A percentile compares a stretch with the other conserved stretches of the same genome.
These are phyloP conservation scores for Funneliformis caledonium DNA, from an alignment of 371 early-diverging fungal genomes.

Conservation along the genomic window DNA sequence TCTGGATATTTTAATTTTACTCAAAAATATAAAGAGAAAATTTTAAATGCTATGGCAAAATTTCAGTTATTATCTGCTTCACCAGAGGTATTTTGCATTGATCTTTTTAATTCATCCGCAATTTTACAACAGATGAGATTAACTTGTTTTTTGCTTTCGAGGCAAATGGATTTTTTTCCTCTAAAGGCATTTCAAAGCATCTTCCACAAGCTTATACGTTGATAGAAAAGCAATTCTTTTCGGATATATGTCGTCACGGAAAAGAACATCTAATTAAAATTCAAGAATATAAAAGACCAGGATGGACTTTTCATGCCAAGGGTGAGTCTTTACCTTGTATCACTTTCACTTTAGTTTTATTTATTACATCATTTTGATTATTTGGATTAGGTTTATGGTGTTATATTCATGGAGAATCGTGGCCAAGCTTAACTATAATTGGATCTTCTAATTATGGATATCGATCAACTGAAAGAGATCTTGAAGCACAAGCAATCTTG, in stretches of 20 bases:
- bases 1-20: slow-evolving; percentile 97
- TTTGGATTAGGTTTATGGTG: slow-evolving; percentile 59
- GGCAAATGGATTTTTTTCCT: slow-evolving; percentile 94
- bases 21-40: slow-evolving; percentile 61
- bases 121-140: background rate
- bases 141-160: slow-evolving; percentile 40
- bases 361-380: slow-evolving; percentile 39
- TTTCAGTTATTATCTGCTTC: slow-evolving; percentile 76
- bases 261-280: slow-evolving; percentile 61
- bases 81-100: slow-evolving; percentile 67
- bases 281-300: slow-evolving; percentile 70
- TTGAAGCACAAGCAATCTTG: slow-evolving; percentile 66
- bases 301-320: slow-evolving; percentile 96
- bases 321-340: slow-evolving; percentile 51
- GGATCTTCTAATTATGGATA: slow-evolving; percentile 95
- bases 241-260: slow-evolving; percentile 48
- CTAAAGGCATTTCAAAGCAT: slow-evolving; percentile 83
- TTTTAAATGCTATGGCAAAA: slow-evolving; percentile 60
- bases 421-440: slow-evolving; percentile 76
- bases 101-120: background rate
- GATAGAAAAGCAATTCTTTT: slow-evolving; percentile 69
- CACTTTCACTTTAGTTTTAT: slow-evolving; percentile 47
- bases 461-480: slow-evolving; percentile 85
- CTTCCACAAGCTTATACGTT: slow-evolving; percentile 91
- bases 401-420: slow-evolving; percentile 46